Evolutionary conservation across 495 filamentous ascomycete genomes (phyloP), one percentile per base, ranked within the genome.

Genomic region (Trichoderma virens): DNA sequence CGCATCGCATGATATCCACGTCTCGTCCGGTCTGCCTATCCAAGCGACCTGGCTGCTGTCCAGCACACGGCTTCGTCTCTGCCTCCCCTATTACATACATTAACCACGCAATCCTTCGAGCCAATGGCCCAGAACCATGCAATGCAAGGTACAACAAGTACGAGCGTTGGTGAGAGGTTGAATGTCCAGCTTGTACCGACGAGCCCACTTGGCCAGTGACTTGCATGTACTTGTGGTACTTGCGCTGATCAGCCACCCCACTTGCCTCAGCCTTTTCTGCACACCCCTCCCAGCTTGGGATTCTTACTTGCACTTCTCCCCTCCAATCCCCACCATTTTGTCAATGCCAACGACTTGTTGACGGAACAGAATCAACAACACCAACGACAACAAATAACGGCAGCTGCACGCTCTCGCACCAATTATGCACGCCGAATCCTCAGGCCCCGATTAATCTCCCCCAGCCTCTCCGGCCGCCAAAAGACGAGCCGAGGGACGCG

Each of bases 21-120:
- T 16, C 51, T 56, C n/a, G 41, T 20, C 14, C n/a, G 41, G 5
- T 20, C 5, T 20, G 41, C 41, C 41, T 13, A 14, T 18, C 41
- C 41, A 13, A 35, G 34, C 34, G 6, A 6, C 6, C 34, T 6
- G 34, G 43, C 5, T 47, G 18, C 43, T 9, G 43, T 47, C 43
- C 43, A 47, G 43, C 43, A 8, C 43, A 47, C 43, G 43, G 5
- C n/a, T 14, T 20, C 18, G 18, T n/a, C 43, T 47, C 43, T n/a
- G n/a, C n/a, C n/a, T 47, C 43, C 43, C 43, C 43, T 47, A 47
- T 47, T 47, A 47, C 43, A 47, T 20, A 47, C 43, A 47, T 47
- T n/a, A 47, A 20, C 18, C 18, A 25, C 43, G 18, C 43, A 7
- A 7, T n/a, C 7, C 43, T 1, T 20, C 14, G 41, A 5, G 43